These are phyloP conservation scores for Saccharomycopsis fibuligera DNA, from an alignment of 805 yeast genomes.

Conservation along the genomic window DNA sequence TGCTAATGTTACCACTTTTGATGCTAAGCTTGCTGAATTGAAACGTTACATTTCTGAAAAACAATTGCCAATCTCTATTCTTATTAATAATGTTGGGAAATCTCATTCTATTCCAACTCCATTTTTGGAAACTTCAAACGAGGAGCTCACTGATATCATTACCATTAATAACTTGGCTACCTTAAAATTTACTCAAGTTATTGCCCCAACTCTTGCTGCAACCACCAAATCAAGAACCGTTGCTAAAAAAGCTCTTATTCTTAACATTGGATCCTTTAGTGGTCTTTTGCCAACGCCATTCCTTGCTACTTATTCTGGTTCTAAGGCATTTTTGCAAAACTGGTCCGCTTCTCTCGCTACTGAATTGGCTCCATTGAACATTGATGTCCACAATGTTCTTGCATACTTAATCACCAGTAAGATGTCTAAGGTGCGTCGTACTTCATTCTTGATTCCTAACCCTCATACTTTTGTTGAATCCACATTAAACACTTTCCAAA, in stretches of 20 bases:
- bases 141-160: conserved; percentile 73
- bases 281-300: conserved; percentile 90
- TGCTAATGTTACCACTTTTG: conserved; percentile 28
- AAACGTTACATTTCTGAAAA: conserved; percentile 25
- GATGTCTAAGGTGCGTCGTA: conserved; percentile 85
- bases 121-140: conserved; percentile 68
- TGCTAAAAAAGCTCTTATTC: conserved; percentile 59
- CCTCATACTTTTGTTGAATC: conserved; percentile 77
- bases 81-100: conserved; percentile 91
- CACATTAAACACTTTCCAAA: conserved; percentile 63
- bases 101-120: conserved; percentile 95
- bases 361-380: conserved; percentile 59
- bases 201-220: conserved; percentile 61
- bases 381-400: conserved; percentile 81
- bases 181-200: conserved; percentile 71
- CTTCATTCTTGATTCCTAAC: conserved; percentile 71
- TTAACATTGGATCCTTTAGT: conserved; percentile 96
- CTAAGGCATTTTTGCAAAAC: conserved; percentile 88
- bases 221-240: conserved; percentile 37
- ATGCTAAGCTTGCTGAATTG: conserved; percentile 4
- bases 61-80: conserved; percentile 58
- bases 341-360: conserved; percentile 90
- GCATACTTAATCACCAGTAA: conserved; percentile 91
- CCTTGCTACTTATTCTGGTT: conserved; percentile 91
- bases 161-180: conserved; percentile 84